These are phyloP conservation scores for Fusarium drepaniforme DNA, from an alignment of 2,329 filamentous ascomycete genomes.

Conservation along the genomic window DNA sequence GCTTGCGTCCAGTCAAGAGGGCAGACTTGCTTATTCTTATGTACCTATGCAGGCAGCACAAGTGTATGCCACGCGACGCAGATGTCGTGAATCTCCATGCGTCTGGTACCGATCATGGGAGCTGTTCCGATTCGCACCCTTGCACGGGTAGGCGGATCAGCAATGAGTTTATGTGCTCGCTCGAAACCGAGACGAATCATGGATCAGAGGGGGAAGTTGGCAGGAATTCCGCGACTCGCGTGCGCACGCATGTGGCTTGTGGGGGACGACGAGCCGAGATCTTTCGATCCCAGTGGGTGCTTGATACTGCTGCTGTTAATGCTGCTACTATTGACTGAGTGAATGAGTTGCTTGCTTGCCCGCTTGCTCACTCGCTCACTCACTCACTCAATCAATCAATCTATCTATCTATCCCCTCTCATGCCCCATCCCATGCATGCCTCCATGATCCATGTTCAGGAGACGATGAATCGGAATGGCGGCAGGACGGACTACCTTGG, in stretches of 20 bases:
- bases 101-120: slow-evolving; percentile 32
- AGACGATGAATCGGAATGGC: slow-evolving; percentile 14
- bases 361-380: not conserved
- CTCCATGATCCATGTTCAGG: slow-evolving; percentile 12
- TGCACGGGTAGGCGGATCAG: slow-evolving; percentile 30
- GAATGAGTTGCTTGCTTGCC: not conserved
- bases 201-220: slow-evolving; percentile 17
- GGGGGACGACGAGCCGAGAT: slow-evolving; percentile 37
- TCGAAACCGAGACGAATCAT: slow-evolving; percentile 30
- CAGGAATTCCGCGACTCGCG: slow-evolving; percentile 20
- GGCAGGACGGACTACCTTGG: slow-evolving; percentile 8
- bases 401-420: not conserved
- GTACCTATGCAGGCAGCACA: slow-evolving; percentile 2
- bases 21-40: slow-evolving; percentile 7
- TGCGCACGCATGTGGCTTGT: slow-evolving; percentile 31
- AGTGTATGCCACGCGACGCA: slow-evolving; percentile 18
- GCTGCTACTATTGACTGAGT: not conserved
- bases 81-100: slow-evolving; percentile 27
- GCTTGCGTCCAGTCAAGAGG: not conserved
- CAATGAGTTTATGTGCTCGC: slow-evolving; percentile 27
- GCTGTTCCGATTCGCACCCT: slow-evolving; percentile 41
- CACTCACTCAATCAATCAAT: not conserved
- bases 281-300: slow-evolving; percentile 16
- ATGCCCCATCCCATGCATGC: not conserved
- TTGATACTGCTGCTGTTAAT: slow-evolving; percentile 2